Evolutionary conservation across 2,329 filamentous ascomycete genomes (phyloP).

Genomic region (Thelonectria rubi): DNA sequence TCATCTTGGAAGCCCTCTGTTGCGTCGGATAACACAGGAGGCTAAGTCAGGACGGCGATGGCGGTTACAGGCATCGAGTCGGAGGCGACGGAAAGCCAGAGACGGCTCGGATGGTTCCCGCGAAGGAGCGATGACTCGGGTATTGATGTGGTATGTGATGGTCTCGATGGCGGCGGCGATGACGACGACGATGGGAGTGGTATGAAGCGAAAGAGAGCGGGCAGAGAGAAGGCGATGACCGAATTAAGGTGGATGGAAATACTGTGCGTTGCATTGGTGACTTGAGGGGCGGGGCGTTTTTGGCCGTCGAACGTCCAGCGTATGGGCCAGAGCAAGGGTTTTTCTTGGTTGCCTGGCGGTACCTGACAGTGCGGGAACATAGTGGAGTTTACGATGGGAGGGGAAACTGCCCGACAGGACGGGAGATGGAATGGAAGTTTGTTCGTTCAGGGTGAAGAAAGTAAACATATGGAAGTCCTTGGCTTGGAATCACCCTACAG

Average conservation of each 20-base stretch:
- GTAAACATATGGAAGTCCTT: background rate
- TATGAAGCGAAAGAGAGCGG: background rate
- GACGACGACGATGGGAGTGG: background rate
- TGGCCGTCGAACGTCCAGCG: background rate
- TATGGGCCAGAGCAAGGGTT: background rate
- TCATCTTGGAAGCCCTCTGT: conserved; percentile 28
- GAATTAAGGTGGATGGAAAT: background rate
- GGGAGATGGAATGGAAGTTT: background rate
- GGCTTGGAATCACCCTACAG: background rate
- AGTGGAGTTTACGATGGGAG: background rate
- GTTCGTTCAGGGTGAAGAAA: background rate
- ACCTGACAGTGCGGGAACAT: conserved; percentile 14
- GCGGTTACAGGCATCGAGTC: conserved; percentile 6
- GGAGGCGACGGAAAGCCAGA: conserved; percentile 7
- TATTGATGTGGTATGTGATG: background rate
- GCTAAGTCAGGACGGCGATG: background rate
- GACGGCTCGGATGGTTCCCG: background rate
- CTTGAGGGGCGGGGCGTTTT: background rate
- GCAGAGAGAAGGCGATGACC: background rate
- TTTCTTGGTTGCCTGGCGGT: conserved; percentile 18
- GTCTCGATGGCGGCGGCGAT: conserved; percentile 1
- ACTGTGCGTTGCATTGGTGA: background rate
- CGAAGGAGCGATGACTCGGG: background rate
- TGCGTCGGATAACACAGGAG: background rate
- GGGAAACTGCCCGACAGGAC: background rate